Evolutionary conservation across 176 grass and related monocot genomes (phyloP).

Genomic region (Typha latifolia): DNA sequence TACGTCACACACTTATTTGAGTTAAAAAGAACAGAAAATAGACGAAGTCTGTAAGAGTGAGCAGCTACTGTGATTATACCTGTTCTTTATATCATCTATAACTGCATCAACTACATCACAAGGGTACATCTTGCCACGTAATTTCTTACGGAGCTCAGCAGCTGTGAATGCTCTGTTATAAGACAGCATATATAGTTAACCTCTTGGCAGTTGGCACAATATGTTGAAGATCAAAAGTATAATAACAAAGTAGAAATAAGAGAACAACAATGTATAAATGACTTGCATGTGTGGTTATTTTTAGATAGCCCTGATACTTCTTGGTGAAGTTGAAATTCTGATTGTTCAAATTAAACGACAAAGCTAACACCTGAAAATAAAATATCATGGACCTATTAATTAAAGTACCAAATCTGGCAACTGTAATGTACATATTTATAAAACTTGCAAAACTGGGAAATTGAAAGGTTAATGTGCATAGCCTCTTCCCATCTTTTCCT

Average conservation of each 20-base stretch:
- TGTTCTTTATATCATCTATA: slow-evolving; percentile 53
- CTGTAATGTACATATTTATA: too few relatives aligned
- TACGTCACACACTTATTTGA: background rate
- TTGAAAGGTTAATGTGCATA: too few relatives aligned
- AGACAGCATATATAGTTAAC: slow-evolving; percentile 4
- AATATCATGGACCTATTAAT: too few relatives aligned
- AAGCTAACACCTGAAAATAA: too few relatives aligned
- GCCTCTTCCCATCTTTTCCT: too few relatives aligned
- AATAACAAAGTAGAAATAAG: background rate
- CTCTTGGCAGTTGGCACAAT: background rate
- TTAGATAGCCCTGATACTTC: too few relatives aligned
- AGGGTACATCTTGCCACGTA: slow-evolving; percentile 55
- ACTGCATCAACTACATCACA: slow-evolving; percentile 44
- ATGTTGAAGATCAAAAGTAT: background rate
- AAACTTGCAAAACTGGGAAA: too few relatives aligned
- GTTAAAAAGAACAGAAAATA: background rate
- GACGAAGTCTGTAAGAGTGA: background rate
- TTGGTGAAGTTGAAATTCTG: too few relatives aligned
- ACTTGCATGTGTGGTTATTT: too few relatives aligned
- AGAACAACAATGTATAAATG: background rate
- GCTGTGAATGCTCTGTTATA: slow-evolving; percentile 60
- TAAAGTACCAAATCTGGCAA: too few relatives aligned
- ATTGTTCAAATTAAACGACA: too few relatives aligned
- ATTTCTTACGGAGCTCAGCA: slow-evolving; percentile 79
- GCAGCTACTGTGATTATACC: slow-evolving; percentile 23